These are phyloP conservation scores for Clarkia xantiana DNA, from an alignment of 345 rosid species.

Conservation along the genomic window DNA sequence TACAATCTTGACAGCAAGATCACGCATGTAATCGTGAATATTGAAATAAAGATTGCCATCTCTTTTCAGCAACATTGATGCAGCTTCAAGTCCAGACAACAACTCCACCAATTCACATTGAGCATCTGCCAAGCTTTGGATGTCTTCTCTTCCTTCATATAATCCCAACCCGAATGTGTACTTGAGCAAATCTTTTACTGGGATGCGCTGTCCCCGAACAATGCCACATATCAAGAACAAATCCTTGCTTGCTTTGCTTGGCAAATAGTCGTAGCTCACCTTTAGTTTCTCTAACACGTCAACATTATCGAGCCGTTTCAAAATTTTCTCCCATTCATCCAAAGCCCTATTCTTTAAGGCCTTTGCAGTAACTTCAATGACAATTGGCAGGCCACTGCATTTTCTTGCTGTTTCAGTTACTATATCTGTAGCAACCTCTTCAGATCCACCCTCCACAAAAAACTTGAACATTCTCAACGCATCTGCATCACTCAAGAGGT, in stretches of 20 bases:
- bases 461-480: background rate
- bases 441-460: background rate
- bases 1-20: background rate
- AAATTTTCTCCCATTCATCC: background rate
- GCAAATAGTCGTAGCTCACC: background rate
- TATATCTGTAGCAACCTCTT: no score
- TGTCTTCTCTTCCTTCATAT: background rate
- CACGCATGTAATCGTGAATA: background rate
- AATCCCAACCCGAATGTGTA: background rate
- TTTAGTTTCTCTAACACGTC: background rate
- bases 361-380: no score
- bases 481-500: background rate
- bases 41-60: background rate
- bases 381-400: no score
- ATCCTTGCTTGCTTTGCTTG: background rate
- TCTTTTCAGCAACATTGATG: background rate
- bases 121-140: fast-evolving
- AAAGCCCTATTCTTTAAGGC: no score
- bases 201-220: background rate
- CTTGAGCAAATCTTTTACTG: fast-evolving
- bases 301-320: fast-evolving
- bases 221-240: background rate
- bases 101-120: fast-evolving
- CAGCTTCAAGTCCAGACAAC: fast-evolving
- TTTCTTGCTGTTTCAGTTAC: no score